Evolutionary conservation across 164 flowering plant genomes (phyloP).

Genomic region (Tinospora cordifolia): DNA sequence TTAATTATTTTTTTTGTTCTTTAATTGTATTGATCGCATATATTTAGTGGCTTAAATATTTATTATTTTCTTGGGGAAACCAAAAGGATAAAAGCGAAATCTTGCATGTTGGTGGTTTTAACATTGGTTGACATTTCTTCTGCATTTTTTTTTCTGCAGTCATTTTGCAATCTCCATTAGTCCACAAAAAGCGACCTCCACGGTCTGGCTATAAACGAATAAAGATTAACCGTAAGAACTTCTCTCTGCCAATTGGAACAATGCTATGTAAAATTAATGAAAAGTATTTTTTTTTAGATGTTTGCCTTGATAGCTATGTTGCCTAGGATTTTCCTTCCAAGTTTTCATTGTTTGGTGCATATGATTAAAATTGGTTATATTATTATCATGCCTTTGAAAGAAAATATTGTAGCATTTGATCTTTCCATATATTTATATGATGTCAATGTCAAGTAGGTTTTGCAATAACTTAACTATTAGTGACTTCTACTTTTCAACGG

Average conservation of each 20-base stretch:
- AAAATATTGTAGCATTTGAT: neutral
- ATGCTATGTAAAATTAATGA: neutral
- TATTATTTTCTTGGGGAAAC: no score
- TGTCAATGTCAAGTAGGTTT: neutral
- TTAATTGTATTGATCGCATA: no score
- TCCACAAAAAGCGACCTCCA: constrained; percentile 70
- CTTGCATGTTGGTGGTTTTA: neutral
- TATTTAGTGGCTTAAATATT: no score
- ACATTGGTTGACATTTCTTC: constrained; percentile 7
- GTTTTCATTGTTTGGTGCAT: neutral
- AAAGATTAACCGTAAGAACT: constrained; percentile 69
- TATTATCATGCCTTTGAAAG: neutral
- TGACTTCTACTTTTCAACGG: no score
- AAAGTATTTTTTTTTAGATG: neutral
- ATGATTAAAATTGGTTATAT: neutral
- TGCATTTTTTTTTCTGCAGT: constrained; percentile 46
- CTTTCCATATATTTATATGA: neutral
- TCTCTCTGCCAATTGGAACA: constrained; percentile 5
- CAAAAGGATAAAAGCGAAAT: neutral
- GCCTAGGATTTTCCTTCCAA: neutral
- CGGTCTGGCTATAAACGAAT: constrained; percentile 72
- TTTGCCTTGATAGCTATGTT: neutral
- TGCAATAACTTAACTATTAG: neutral
- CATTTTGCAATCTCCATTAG: constrained; percentile 74
- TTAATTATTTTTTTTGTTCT: no score